Evolutionary conservation across 164 flowering plant genomes (phyloP).

Genomic region (Cinnamomum chago): DNA sequence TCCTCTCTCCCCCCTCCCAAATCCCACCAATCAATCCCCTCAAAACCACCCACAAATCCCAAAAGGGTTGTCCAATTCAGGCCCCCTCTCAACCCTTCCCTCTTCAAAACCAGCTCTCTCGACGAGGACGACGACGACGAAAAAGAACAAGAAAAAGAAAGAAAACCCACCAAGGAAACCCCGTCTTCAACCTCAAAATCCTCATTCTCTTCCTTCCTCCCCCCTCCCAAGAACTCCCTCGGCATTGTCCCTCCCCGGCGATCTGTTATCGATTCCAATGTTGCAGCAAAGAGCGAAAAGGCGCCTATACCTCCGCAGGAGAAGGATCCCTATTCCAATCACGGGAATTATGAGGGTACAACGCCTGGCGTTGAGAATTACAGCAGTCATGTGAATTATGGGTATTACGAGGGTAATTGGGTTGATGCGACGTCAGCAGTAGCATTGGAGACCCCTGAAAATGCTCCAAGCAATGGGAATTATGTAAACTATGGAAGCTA

Average conservation of each 20-base stretch:
- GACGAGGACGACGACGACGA: constrained; percentile 33
- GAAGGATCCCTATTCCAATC: not conserved
- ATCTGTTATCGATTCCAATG: constrained; percentile 48
- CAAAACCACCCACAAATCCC: constrained; percentile 13
- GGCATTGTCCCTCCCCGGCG: constrained; percentile 48
- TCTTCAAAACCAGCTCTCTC: not conserved
- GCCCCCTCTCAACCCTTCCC: constrained; percentile 41
- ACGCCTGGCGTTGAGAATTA: not conserved
- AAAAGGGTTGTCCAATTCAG: constrained; percentile 64
- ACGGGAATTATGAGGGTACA: not conserved
- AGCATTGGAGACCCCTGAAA: not conserved
- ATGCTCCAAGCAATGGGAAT: not conserved
- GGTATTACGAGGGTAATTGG: not conserved
- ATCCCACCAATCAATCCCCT: constrained; percentile 10
- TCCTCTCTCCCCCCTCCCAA: constrained; percentile 45
- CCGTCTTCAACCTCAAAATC: constrained; percentile 32
- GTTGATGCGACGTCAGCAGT: not conserved
- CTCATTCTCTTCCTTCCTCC: constrained; percentile 47
- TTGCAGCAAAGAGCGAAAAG: constrained; percentile 12
- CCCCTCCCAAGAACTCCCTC: constrained; percentile 64
- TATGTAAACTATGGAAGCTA: constrained; percentile 6
- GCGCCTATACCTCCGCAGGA: constrained; percentile 1
- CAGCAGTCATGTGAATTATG: not conserved
- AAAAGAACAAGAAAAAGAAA: constrained; percentile 33
- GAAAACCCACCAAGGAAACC: constrained; percentile 21